Base-by-base conservation (phyloP, 176 grass and related monocot genomes). In the Secale cereale region DNA sequence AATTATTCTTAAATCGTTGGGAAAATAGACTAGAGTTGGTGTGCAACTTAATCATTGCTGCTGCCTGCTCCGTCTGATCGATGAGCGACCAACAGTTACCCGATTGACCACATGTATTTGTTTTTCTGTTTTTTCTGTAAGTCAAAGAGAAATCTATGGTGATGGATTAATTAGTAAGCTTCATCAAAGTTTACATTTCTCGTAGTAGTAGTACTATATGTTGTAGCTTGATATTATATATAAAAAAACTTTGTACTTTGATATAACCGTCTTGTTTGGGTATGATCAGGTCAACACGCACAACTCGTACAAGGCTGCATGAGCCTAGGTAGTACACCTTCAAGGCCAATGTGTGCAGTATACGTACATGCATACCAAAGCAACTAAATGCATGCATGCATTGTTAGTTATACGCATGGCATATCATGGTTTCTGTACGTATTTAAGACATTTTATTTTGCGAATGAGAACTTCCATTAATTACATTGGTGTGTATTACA, bases 11-110 rank as follows among this genome's bases (percentile, higher is more conserved):
- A 23, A 83, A 75, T 83, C 25, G 36, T 86, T 82, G 56, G 65
- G 32, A 66, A 67, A 62, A 75, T 36, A 54, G 20, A 11, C 26
- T 35, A 69, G 29, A 15, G 36, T 50, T 75, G 36, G 10, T 65
- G 15, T 76, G 69, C 75, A 90, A n/a, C 41, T 60, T 87, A 70
- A 87, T 91, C 39, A 84, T 87, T 91, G 69, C 29, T 37, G 25
- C 73, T 82, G 46, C 72, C n/a, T 78, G 39, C 56, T 74, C 70
- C 77, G 19, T 59, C 31, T 64, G 83, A 48, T 70, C 46, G 80
- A 63, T 30, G 17, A 77, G 50, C 27, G 28, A 79, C 82, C 71
- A 27, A 57, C 41, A 59, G 70, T 59, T 65, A 57, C 14, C 71
- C 7, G 13, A 59, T 27, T 19, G 65, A 20, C 43, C 35, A 63